Evolutionary conservation across 2,329 filamentous ascomycete species (phyloP), one percentile per base, ranked within the genome.

Genomic region (Xylaria sp.): DNA sequence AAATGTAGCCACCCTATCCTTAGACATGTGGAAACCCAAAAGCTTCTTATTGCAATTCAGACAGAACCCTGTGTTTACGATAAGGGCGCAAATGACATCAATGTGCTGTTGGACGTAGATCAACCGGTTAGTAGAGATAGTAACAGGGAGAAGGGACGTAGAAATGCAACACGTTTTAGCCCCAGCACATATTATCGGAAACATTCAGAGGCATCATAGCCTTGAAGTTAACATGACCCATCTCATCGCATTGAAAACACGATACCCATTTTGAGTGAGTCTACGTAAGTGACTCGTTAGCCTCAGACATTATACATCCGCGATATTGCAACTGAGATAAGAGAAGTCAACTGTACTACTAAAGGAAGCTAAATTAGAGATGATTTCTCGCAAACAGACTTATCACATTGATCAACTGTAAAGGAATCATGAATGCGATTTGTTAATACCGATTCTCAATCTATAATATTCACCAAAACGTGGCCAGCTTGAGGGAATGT

Each of bases 81-180:
- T 9, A 10, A 39, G 46, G 34, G 50, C 15, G 51, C 7, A 39
- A 23, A 48, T 32, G 58, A 58, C 41, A 51, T 58, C 59, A 46
- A 15, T 3, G 20, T 12, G 5, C 2, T 51, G n/a, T 48, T 8
- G 10, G 28, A 34, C 9, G 15, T 15, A n/a, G 13, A 44, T 7
- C 23, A 58, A 4, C 15, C 39, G 2, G 1, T 6, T 10, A 32
- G 12, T 44, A n/a, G 37, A 44, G 37, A n/a, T 25, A n/a, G 28
- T 23, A 46, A 28, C 25, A 58, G 23, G 52, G 44, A 48, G 51
- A n/a, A 34, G 37, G 20, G 23, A 18, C 28, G 32, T 7, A 28
- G 9, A 57, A 15, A 55, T 28, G 44, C 15, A 44, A 59, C 18
- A 44, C 10, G 7, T 58, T 32, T 46, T 23, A 20, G 39, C 44